These are phyloP conservation scores for Pythium plurisporium DNA, from an alignment of 352 stramenopile genomes.

Conservation along the genomic window DNA sequence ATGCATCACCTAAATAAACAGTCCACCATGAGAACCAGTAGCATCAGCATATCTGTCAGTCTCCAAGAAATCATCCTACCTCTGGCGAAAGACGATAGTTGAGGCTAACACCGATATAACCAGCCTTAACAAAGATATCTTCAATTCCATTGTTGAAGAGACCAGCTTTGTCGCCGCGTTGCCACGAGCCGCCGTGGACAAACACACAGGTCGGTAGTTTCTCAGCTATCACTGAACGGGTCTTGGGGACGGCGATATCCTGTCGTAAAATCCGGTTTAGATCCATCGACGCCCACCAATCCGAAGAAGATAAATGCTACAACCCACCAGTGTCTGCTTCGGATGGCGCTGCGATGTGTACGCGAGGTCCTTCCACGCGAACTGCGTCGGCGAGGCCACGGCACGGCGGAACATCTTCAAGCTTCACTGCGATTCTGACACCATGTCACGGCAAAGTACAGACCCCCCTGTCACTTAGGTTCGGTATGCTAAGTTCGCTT, in stretches of 20 bases:
- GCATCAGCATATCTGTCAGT: background rate
- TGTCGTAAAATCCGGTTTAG: no score
- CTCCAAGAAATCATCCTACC: conserved; percentile 21
- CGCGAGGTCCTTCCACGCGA: conserved; percentile 64
- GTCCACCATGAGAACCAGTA: background rate
- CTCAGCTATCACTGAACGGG: conserved; percentile 11
- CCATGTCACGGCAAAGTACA: background rate
- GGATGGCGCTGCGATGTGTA: conserved; percentile 42
- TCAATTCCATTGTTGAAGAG: conserved; percentile 62
- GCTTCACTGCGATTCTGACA: background rate
- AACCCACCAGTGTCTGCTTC: conserved; percentile 45
- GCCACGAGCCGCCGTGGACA: conserved; percentile 80
- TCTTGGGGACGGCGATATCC: conserved; percentile 59
- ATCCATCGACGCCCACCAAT: no score
- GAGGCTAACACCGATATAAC: conserved; percentile 56
- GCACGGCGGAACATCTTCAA: conserved; percentile 19
- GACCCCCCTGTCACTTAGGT: no score
- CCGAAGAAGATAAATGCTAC: no score
- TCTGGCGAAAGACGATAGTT: conserved; percentile 83
- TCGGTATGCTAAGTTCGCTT: no score
- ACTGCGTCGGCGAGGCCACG: conserved; percentile 27
- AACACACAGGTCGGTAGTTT: conserved; percentile 72
- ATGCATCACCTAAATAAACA: conserved; percentile 33
- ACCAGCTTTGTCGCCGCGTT: conserved; percentile 75
- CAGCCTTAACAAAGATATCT: conserved; percentile 45